Conservation (phyloP, 2,329 filamentous ascomycete genomes). For the Stromatinia cepivora region DNA sequence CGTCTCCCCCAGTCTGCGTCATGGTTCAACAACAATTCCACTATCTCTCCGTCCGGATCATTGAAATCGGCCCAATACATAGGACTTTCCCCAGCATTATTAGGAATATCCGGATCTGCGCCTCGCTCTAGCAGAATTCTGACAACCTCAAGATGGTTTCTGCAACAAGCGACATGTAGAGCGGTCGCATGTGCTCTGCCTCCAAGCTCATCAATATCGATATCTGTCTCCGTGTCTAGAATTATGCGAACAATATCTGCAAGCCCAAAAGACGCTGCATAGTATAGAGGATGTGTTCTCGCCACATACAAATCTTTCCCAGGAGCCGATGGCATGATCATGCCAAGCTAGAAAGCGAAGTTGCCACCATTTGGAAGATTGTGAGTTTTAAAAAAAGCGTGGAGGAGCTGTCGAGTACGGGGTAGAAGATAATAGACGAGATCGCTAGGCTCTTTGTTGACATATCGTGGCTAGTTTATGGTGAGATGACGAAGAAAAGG, state of each 20-base stretch:
- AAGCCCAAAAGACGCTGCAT: constrained; percentile 33
- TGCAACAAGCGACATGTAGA: constrained; percentile 31
- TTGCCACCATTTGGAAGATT: constrained; percentile 28
- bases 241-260: constrained; percentile 28
- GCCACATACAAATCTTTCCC: constrained; percentile 12
- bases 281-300: constrained; percentile 32
- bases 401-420: constrained; percentile 24
- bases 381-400: constrained; percentile 30
- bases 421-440: constrained; percentile 23
- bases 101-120: constrained; percentile 30
- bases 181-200: constrained; percentile 29
- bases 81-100: constrained; percentile 25
- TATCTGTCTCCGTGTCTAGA: constrained; percentile 25
- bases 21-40: constrained; percentile 28
- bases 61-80: constrained; percentile 27
- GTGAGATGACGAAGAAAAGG: constrained; percentile 29
- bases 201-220: constrained; percentile 31
- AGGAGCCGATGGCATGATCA: constrained; percentile 27
- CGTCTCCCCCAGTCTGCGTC: constrained; percentile 24
- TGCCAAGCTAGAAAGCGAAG: constrained; percentile 31
- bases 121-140: constrained; percentile 30
- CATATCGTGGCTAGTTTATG: constrained; percentile 23
- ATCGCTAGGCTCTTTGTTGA: constrained; percentile 13
- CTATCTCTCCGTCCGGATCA: constrained; percentile 21
- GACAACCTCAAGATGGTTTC: constrained; percentile 28